Base-by-base conservation (phyloP, 768 basidiomycete species). In the Trametes elegans region DNA sequence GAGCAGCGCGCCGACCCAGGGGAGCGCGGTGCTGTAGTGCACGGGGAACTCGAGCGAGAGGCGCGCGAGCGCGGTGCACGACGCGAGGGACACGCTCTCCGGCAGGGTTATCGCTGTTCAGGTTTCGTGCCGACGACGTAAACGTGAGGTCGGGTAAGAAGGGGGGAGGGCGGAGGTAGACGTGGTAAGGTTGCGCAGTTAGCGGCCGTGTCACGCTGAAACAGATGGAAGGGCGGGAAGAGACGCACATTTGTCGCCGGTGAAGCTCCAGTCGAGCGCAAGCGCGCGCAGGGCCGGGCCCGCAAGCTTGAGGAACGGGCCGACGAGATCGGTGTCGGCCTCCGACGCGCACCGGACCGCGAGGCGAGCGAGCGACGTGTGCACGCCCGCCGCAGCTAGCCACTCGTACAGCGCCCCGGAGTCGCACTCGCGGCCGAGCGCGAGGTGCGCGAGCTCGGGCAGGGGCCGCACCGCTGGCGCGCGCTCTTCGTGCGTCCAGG, bases 251-350 rank as follows among this genome's bases (percentile, higher is more conserved):
- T 58, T 53, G 42, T 58, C 57, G 11, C 57, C 57, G 19, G 51
- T 49, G 19, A 53, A 48, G 52, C 47, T 58, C 66, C 66, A 68
- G 49, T 68, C 63, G n/a, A 68, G 49, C 8, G 57, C 58, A 24
- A 68, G 58, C 29, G 62, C 49, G 18, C 49, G 58, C 45, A 68
- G 54, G 7, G 52, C 45, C 2, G 53, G 46, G 21, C 62, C 65
- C 7, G 59, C 41, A 19, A 52, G 57, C 27, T 57, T 53, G 18
- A 66, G 34, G 26, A 65, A 49, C 26, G 59, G 57, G 6, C 60
- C 57, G 26, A 67, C 45, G 31, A 63, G 58, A 39, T 55, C 46
- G 41, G 61, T 57, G 40, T 68, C 66, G 46, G 43, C 36, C 48
- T 64, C 56, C 23, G 52, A 54, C 16, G 62, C 49, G 47, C 60